phyloP scores from a whole-genome alignment of 2,329 filamentous ascomycete genomes.

The Chaetoscypha palmicola region DNA sequence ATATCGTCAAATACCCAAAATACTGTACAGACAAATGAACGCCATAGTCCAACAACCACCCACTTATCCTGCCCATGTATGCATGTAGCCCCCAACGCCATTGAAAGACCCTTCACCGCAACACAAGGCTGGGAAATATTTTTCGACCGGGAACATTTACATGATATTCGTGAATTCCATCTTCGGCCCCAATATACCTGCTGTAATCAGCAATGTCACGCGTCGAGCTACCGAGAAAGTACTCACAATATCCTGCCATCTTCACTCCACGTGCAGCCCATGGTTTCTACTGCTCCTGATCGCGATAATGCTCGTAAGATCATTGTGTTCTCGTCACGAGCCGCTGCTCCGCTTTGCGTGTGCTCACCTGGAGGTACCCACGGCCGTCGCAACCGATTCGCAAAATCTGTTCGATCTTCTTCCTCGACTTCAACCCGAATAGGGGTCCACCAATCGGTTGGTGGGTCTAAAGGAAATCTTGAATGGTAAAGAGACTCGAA shows the following conservation, averaged over 20 bases:
- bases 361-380: constrained; percentile 23
- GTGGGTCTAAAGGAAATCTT: constrained; percentile 28
- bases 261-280: constrained; percentile 55
- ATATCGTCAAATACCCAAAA: not conserved
- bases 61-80: too few species aligned
- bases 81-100: not conserved
- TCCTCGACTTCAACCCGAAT: constrained; percentile 25
- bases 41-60: too few species aligned
- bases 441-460: constrained; percentile 20
- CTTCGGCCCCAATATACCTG: constrained; percentile 59
- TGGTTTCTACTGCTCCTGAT: constrained; percentile 49
- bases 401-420: constrained; percentile 30
- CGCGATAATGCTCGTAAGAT: constrained; percentile 29
- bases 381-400: constrained; percentile 23
- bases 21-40: too few species aligned
- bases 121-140: constrained; percentile 46
- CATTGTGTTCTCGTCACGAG: constrained; percentile 26
- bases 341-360: constrained; percentile 17
- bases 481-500: constrained; percentile 36
- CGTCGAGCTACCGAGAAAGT: too few species aligned
- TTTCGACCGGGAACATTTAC: constrained; percentile 58
- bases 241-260: constrained; percentile 54
- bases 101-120: constrained; percentile 36
- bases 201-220: too few species aligned
- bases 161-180: constrained; percentile 69